phyloP scores from a whole-genome alignment of 495 filamentous ascomycete genomes.

The Neurospora sp. region DNA sequence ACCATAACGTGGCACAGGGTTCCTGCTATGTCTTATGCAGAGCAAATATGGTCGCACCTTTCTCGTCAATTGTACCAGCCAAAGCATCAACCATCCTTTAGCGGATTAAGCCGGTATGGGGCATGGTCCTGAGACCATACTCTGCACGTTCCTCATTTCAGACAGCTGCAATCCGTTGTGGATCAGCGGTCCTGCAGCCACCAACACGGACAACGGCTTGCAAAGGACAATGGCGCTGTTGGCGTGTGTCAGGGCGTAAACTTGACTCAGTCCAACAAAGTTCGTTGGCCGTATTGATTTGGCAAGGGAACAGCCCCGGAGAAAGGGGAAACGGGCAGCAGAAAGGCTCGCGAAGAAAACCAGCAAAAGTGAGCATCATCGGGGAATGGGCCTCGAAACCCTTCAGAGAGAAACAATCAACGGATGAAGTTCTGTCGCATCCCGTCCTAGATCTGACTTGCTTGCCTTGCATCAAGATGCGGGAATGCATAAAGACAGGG shows the following conservation, averaged over 20 bases:
- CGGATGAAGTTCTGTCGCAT: background rate
- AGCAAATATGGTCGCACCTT: background rate
- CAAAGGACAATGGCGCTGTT: background rate
- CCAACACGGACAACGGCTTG: background rate
- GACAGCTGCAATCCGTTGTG: conserved; percentile 8
- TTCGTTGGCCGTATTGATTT: background rate
- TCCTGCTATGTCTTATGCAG: background rate
- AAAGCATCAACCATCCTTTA: background rate
- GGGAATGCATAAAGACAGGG: background rate
- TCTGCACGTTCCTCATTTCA: background rate
- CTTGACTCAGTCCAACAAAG: background rate
- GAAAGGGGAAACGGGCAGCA: background rate
- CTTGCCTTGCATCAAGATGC: background rate
- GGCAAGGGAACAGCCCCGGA: background rate
- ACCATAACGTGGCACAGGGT: background rate
- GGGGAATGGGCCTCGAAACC: background rate
- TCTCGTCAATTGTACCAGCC: background rate
- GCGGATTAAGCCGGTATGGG: background rate
- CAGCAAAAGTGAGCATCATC: background rate
- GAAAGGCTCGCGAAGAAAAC: background rate
- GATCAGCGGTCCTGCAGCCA: conserved; percentile 2
- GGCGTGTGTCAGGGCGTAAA: background rate
- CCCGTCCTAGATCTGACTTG: background rate
- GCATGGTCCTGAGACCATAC: background rate
- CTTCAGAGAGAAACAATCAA: background rate